These are phyloP conservation scores for Cyberlindnera bimundalis DNA, from an alignment of 805 yeast genomes.

Conservation along the genomic window DNA sequence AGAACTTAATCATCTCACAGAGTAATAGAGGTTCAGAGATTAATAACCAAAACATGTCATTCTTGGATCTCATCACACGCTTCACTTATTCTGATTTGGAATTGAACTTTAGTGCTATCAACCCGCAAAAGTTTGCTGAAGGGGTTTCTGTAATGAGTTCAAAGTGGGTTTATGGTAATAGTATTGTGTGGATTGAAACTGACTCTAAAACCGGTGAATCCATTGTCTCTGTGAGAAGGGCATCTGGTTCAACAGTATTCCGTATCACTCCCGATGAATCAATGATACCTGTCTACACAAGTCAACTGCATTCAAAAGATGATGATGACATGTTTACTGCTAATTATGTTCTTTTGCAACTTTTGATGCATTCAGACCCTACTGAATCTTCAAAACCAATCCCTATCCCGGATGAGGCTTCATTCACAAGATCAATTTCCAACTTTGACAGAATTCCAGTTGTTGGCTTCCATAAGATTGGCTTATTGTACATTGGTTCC, in stretches of 20 bases:
- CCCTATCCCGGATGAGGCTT: slow-evolving; percentile 46
- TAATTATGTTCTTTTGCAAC: slow-evolving; percentile 49
- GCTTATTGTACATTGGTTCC: slow-evolving; percentile 70
- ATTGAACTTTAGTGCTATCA: slow-evolving; percentile 37
- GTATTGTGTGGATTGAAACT: slow-evolving; percentile 56
- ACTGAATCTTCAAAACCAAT: slow-evolving; percentile 38
- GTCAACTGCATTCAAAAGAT: slow-evolving; percentile 22
- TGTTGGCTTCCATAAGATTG: slow-evolving; percentile 74
- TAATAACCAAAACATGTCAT: slow-evolving; percentile 53
- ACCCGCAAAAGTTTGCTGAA: slow-evolving; percentile 27
- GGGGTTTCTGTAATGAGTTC: slow-evolving; percentile 28
- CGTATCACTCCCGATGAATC: slow-evolving; percentile 40
- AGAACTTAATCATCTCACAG: slow-evolving; percentile 46
- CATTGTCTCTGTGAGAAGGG: slow-evolving; percentile 51
- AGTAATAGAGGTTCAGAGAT: slow-evolving; percentile 31
- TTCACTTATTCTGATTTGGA: slow-evolving; percentile 65
- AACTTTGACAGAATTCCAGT: slow-evolving; percentile 74
- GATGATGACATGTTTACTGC: slow-evolving; percentile 35
- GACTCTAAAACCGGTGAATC: slow-evolving; percentile 49
- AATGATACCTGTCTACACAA: slow-evolving; percentile 31
- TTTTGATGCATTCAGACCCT: slow-evolving; percentile 41
- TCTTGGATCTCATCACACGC: slow-evolving; percentile 63
- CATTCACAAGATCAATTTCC: slow-evolving; percentile 49
- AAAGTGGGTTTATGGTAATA: slow-evolving; percentile 61
- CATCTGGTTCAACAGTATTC: slow-evolving; percentile 59